These are phyloP conservation scores for Haematococcus lacustris DNA, from an alignment of 139 green algal genomes.

Conservation along the genomic window DNA sequence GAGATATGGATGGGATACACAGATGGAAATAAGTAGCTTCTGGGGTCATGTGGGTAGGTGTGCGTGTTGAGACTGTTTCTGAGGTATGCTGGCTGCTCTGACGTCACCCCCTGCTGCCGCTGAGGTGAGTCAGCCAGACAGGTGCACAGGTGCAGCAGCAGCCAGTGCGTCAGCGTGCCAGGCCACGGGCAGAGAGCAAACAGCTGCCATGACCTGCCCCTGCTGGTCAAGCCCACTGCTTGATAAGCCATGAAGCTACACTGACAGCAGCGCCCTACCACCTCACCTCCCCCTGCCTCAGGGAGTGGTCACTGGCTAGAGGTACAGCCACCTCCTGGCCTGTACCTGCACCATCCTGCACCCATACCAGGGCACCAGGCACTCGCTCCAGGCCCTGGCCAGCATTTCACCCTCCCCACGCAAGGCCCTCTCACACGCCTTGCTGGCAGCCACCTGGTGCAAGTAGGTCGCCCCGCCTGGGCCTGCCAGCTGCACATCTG, in stretches of 20 bases:
- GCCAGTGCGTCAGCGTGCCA: too few relatives aligned
- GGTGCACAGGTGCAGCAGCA: too few relatives aligned
- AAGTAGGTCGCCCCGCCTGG: constrained; percentile 1
- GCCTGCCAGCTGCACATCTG: neutral
- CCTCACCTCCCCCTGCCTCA: neutral
- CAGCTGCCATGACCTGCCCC: too few relatives aligned
- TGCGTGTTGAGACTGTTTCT: too few relatives aligned
- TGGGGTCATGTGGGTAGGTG: too few relatives aligned
- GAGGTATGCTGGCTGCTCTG: too few relatives aligned
- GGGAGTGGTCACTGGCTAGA: neutral
- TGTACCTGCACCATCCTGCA: neutral
- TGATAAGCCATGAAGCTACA: too few relatives aligned
- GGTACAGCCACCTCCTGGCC: neutral
- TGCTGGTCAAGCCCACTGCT: too few relatives aligned
- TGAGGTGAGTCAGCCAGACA: too few relatives aligned
- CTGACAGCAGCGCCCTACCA: neutral
- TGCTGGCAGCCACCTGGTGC: neutral
- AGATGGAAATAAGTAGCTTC: too few relatives aligned
- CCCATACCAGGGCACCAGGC: neutral
- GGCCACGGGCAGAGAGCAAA: too few relatives aligned
- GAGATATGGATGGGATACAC: neutral
- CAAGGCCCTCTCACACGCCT: neutral
- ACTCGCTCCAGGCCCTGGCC: neutral
- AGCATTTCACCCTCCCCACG: neutral
- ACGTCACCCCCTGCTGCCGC: too few relatives aligned